A percentile compares a stretch with the other conserved stretches of the same genome.
These are phyloP conservation scores for Neoscytalidium dimidiatum DNA, from an alignment of 2,329 filamentous ascomycete genomes.

Conservation along the genomic window DNA sequence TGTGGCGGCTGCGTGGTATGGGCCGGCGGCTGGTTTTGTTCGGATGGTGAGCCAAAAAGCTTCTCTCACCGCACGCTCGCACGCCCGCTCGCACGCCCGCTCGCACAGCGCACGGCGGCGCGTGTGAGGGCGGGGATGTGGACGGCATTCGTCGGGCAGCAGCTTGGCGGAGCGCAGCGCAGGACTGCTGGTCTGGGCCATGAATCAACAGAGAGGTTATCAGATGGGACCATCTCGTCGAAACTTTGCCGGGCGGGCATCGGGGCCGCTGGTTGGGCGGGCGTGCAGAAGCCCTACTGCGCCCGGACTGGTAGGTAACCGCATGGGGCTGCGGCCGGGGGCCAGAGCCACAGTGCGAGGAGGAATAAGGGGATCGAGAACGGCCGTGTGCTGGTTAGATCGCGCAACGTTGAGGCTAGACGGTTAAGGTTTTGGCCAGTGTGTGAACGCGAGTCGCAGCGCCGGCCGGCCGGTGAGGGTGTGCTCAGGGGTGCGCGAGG, in stretches of 20 bases:
- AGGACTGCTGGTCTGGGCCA: neutral
- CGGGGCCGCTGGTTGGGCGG: neutral
- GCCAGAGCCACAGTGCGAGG: neutral
- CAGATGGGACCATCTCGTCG: neutral
- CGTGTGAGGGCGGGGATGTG: neutral
- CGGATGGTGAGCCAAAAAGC: neutral
- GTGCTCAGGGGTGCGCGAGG: neutral
- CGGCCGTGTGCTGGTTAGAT: neutral
- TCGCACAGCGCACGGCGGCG: neutral
- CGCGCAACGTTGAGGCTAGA: constrained; percentile 8
- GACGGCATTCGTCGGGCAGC: constrained; percentile 10
- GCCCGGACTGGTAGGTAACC: neutral
- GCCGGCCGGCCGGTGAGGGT: neutral
- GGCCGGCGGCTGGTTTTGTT: neutral
- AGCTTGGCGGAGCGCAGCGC: constrained; percentile 3
- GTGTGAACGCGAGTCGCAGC: neutral
- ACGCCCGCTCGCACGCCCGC: too few relatives aligned
- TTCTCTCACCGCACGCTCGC: neutral
- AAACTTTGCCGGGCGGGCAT: neutral
- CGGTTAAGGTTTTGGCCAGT: constrained; percentile 1
- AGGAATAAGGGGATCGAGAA: neutral
- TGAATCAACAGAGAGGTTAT: constrained; percentile 3
- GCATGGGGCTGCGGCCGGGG: neutral
- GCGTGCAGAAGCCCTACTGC: neutral
- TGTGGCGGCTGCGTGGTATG: neutral